Evolutionary conservation across 148 eudicot species (phyloP), one percentile per base, ranked within the genome.

Genomic region (Silene uniflora): DNA sequence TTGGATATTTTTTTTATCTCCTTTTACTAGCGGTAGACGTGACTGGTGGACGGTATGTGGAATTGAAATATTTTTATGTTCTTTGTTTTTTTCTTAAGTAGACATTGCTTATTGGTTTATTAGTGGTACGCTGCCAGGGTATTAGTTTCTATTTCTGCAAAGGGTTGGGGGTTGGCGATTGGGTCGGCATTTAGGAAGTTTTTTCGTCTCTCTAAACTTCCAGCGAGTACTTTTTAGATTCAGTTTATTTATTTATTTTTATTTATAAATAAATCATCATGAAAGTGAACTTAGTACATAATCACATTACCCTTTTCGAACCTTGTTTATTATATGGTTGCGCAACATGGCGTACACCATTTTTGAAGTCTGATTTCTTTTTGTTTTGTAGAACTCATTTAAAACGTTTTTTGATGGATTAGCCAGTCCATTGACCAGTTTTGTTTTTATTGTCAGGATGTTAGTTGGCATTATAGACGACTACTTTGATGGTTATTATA

Each of bases 391-490:
- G 32, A 69, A 7, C 32, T 69, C 7, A 10, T 69, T 29, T 69
- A 13, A 25, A 47, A 16, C 24, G 32, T 69, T 21, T 46, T 22
- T 1, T 46, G 58, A 47, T 46, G 21, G n/a, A 12, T 0, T 46
- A 44, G 56, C n/a, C 18, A 22, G 16, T 69, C 47, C n/a, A 46
- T 27, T 47, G 10, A 69, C 47, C 18, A 47, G 11, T 22, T 13
- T 47, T 24, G 17, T 22, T 65, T 46, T 75, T 67, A 76, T 35
- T 83, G 76, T 74, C 88, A 94, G 98, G 98, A 80, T 95, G 64
- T 86, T 94, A 84, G 89, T 89, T 35, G 91, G 95, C 58, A 79
- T 94, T 13, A 82, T 94, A 27, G 98, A 94, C 75, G 98, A 94
- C 73, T 90, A 85, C 82, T 94, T 94, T 72, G 90, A 89, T 63